Conservation (phyloP, 352 stramenopile species). For the Pythium coloratum region DNA sequence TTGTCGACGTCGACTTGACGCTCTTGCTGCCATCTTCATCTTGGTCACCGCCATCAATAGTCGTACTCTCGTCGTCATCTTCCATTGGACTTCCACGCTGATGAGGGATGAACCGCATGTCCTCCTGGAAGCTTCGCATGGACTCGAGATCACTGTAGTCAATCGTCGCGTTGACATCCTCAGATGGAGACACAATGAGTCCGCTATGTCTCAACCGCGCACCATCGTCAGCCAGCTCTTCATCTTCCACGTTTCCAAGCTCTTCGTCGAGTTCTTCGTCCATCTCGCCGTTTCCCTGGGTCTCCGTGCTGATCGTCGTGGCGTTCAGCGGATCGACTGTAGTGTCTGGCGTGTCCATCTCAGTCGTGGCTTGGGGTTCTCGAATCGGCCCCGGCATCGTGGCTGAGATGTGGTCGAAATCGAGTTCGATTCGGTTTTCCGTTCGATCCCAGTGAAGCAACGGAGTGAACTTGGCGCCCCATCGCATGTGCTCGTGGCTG, state of each 20-base stretch:
- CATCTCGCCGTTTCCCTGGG: slow-evolving; percentile 16
- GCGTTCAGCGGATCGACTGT: neutral
- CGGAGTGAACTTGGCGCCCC: slow-evolving; percentile 41
- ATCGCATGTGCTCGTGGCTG: slow-evolving; percentile 37
- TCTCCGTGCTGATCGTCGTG: slow-evolving; percentile 11
- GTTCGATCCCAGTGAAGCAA: slow-evolving; percentile 41
- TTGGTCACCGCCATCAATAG: neutral
- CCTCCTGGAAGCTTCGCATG: slow-evolving; percentile 17
- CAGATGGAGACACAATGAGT: neutral
- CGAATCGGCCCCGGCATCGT: slow-evolving; percentile 25
- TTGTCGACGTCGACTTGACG: slow-evolving; percentile 26
- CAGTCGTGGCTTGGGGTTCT: neutral
- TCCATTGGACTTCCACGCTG: neutral
- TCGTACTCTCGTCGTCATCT: neutral
- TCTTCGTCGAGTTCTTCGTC: slow-evolving; percentile 2
- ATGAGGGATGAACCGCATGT: neutral
- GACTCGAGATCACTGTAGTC: slow-evolving; percentile 32
- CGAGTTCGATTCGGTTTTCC: slow-evolving; percentile 37
- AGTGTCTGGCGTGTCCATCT: neutral
- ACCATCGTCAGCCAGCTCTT: neutral
- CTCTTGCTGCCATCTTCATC: slow-evolving; percentile 19
- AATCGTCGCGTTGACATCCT: neutral
- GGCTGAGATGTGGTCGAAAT: slow-evolving; percentile 47
- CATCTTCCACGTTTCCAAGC: slow-evolving; percentile 13
- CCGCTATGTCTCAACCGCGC: neutral